Conservation (phyloP, 148 eudicot species). For the Rheum nobile region DNA sequence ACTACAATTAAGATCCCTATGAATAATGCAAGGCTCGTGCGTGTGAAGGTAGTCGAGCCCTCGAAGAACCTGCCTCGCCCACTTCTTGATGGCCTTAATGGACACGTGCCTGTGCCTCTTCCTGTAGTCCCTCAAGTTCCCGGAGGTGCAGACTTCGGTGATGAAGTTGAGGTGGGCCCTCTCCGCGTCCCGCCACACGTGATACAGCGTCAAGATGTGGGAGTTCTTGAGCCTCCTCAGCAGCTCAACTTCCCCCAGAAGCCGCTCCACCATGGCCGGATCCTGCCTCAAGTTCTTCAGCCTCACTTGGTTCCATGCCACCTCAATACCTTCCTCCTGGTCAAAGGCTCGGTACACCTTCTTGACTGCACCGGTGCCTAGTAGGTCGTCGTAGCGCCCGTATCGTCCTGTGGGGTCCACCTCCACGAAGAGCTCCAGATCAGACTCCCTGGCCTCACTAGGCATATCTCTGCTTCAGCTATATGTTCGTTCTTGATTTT, state of each 20-base stretch:
- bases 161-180: conserved; percentile 51
- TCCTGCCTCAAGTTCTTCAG: conserved; percentile 51
- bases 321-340: conserved; percentile 62
- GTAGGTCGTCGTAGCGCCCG: conserved; percentile 62
- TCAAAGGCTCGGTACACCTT: conserved; percentile 77
- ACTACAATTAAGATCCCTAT: conserved; percentile 82
- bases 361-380: conserved; percentile 73
- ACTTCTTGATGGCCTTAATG: conserved; percentile 64
- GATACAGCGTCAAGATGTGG: conserved; percentile 41
- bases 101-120: conserved; percentile 66
- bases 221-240: conserved; percentile 45
- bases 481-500: not conserved
- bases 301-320: conserved; percentile 82
- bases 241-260: conserved; percentile 47
- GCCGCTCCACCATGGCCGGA: conserved; percentile 31
- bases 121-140: conserved; percentile 75
- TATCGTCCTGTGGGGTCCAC: conserved; percentile 61
- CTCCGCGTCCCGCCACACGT: conserved; percentile 55
- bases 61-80: conserved; percentile 67
- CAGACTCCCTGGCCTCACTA: conserved; percentile 22
- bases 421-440: conserved; percentile 58
- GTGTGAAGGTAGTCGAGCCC: conserved; percentile 76
- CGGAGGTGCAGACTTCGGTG: conserved; percentile 74
- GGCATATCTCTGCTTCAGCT: conserved; percentile 28
- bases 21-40: conserved; percentile 80